Base-by-base conservation (phyloP, 768 basidiomycete species). In the Rhodotorula graminis region DNA sequence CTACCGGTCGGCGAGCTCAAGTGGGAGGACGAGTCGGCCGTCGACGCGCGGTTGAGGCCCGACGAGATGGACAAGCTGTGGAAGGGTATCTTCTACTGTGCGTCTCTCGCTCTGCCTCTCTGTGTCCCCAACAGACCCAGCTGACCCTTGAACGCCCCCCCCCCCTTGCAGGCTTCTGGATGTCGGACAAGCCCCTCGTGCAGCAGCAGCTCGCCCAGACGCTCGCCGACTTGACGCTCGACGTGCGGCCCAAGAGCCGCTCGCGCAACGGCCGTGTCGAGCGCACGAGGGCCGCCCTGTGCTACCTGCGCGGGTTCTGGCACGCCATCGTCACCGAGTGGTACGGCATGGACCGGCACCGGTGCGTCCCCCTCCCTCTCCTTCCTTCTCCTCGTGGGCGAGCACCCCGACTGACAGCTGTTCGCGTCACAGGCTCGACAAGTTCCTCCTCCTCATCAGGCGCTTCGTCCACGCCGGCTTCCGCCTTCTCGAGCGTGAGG, bases 31-130 rank as follows among this genome's bases (percentile, higher is more conserved):
- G 85, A 87, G 76, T 84, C 85, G 59, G 80, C 81, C 16, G 83
- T 84, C 69, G 83, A 88, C 83, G 84, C 81, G 33, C 52, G 73
- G 27, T 81, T 95, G 44, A 82, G 89, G 25, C 87, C 89, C 68
- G 70, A 83, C 42, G 93, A 97, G 78, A 89, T 96, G 88, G 85
- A 87, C 72, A 95, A 93, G 81, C 81, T 98, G 44, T 98, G 95
- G 95, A 97, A 99, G 81, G 95, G 94, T 1, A 86, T 98, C 63
- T 99, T 95, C 81, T 99, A 95, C 81, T 96, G 94, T 93, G 73
- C 75, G 88, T 81, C 11, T 47, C 15, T 29, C 58, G 58, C 5
- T 8, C n/a, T 50, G 37, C 37, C 64, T 2, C 6, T 18, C 27
- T 27, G 15, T 44, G 42, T 46, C 18, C 23, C 25, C 0, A 46